Evolutionary conservation across 148 eudicot genomes (phyloP).

Genomic region (Chenopodium album): DNA sequence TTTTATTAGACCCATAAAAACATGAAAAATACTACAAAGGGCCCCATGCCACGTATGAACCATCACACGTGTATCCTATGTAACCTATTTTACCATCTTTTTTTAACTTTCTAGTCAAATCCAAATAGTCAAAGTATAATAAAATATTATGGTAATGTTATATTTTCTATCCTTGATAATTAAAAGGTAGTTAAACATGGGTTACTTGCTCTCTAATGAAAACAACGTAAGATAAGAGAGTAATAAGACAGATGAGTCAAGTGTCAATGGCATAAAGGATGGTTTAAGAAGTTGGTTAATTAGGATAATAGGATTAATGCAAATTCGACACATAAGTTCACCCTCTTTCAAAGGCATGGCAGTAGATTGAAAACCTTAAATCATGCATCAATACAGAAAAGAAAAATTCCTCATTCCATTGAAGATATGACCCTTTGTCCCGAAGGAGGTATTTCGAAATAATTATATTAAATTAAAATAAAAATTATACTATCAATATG

Average conservation of each 20-base stretch:
- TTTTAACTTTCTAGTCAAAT: background rate
- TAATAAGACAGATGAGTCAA: background rate
- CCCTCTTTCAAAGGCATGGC: background rate
- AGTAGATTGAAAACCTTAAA: constrained; percentile 6
- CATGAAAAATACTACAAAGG: background rate
- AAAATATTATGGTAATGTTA: no score
- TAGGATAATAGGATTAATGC: background rate
- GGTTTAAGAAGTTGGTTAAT: constrained; percentile 16
- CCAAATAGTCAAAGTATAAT: background rate
- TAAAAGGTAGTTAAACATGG: background rate
- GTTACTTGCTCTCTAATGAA: background rate
- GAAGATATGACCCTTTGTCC: no score
- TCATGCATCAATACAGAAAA: constrained; percentile 4
- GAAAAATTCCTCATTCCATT: background rate
- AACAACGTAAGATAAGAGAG: background rate
- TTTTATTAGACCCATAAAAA: background rate
- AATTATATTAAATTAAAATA: no score
- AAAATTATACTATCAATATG: no score
- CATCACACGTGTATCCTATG: constrained; percentile 15
- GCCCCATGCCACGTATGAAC: constrained; percentile 16
- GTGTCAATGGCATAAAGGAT: background rate
- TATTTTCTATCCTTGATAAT: background rate
- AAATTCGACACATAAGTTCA: constrained; percentile 10
- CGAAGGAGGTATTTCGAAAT: no score
- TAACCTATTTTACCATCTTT: background rate